Evolutionary conservation across 495 filamentous ascomycete species (phyloP).

Genomic region (Bathelium albidoporum): DNA sequence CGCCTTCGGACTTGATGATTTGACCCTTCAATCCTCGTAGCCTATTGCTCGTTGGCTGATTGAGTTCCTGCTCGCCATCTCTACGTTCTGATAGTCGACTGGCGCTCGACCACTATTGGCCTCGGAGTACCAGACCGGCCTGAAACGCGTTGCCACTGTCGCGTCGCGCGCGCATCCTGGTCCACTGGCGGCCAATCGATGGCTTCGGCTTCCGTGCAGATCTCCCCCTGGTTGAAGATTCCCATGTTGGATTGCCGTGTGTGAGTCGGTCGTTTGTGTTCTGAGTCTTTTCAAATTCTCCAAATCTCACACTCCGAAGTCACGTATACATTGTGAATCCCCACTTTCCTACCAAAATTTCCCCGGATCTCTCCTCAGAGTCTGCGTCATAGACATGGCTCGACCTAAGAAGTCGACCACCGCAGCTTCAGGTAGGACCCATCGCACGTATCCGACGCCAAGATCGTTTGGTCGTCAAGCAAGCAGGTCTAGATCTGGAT

Average conservation of each 20-base stretch:
- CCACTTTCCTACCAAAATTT: background rate
- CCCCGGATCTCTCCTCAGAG: background rate
- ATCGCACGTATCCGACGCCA: background rate
- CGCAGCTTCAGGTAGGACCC: background rate
- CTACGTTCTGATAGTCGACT: background rate
- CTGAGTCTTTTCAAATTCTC: background rate
- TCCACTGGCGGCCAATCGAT: background rate
- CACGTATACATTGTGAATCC: background rate
- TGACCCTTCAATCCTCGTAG: background rate
- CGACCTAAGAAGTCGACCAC: background rate
- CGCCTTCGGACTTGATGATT: background rate
- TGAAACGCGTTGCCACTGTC: background rate
- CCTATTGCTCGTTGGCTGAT: background rate
- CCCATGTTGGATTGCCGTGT: background rate
- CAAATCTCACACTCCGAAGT: background rate
- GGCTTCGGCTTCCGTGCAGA: background rate
- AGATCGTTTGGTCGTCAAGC: background rate
- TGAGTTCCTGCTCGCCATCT: too few species aligned
- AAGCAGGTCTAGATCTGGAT: background rate
- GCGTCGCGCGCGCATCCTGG: conserved; percentile 1
- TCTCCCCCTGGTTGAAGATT: background rate
- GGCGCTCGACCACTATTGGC: background rate
- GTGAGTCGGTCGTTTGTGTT: background rate
- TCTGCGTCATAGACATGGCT: background rate
- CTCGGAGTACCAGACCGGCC: background rate